These are phyloP conservation scores for Botrytis hyacinthi DNA, from an alignment of 2,329 filamentous ascomycete genomes.

Conservation along the genomic window DNA sequence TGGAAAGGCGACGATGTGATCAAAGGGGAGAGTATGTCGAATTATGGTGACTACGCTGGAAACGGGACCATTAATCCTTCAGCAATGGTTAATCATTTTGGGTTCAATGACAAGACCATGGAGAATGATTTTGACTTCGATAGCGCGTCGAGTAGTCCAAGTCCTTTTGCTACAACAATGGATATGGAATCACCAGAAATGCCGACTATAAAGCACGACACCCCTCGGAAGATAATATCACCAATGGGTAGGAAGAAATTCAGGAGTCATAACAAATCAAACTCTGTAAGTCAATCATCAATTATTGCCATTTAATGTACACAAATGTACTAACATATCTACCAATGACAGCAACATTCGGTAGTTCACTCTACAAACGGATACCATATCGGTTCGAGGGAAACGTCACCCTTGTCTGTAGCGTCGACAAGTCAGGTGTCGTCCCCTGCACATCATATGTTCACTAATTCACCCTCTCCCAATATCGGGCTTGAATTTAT, in stretches of 20 bases:
- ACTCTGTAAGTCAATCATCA: constrained; percentile 42
- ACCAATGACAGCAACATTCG: constrained; percentile 49
- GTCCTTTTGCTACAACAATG: constrained; percentile 36
- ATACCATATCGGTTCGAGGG: constrained; percentile 49
- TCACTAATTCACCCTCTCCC: constrained; percentile 50
- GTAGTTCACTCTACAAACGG: constrained; percentile 52
- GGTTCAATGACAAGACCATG: constrained; percentile 47
- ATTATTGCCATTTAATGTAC: neutral
- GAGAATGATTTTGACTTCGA: constrained; percentile 56
- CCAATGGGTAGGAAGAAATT: constrained; percentile 31
- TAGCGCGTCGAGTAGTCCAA: constrained; percentile 57
- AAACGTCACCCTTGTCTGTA: constrained; percentile 54
- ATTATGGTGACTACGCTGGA: constrained; percentile 43
- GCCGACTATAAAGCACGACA: constrained; percentile 43
- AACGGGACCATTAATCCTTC: constrained; percentile 42
- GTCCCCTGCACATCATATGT: constrained; percentile 45
- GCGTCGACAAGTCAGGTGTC: constrained; percentile 52
- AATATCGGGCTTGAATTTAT: constrained; percentile 44
- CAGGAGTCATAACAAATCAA: constrained; percentile 43
- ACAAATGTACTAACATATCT: constrained; percentile 29
- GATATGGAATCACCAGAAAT: constrained; percentile 46
- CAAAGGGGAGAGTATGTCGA: constrained; percentile 41
- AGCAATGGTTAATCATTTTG: constrained; percentile 38
- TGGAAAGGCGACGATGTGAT: constrained; percentile 45
- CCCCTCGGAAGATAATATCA: constrained; percentile 32